Conservation (phyloP, 306 rosid species). For the Fragaria iinumae region DNA sequence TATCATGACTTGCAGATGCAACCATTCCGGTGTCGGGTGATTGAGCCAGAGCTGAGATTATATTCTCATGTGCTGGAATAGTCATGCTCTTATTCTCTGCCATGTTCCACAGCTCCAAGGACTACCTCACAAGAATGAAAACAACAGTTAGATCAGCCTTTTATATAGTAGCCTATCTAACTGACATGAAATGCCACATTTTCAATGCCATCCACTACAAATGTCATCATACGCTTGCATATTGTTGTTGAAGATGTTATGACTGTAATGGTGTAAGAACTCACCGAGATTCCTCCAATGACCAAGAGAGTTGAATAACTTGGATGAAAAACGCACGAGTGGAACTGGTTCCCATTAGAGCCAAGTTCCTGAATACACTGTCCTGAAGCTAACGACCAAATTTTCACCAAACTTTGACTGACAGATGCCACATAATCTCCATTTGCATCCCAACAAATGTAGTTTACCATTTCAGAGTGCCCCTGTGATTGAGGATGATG, state of each 20-base stretch:
- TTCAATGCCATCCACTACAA: neutral
- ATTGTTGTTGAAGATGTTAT: neutral
- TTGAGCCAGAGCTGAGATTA: constrained; percentile 78
- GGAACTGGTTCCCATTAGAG: constrained; percentile 64
- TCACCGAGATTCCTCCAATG: constrained; percentile 83
- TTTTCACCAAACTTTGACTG: constrained; percentile 67
- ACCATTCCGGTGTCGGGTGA: constrained; percentile 79
- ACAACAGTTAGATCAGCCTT: neutral
- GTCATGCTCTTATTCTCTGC: constrained; percentile 80
- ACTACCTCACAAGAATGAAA: constrained; percentile 38
- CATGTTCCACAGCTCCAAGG: constrained; percentile 89
- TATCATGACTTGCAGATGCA: constrained; percentile 88
- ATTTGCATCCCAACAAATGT: constrained; percentile 71
- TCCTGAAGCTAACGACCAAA: constrained; percentile 72
- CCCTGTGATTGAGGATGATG: constrained; percentile 44
- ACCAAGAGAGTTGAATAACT: constrained; percentile 76
- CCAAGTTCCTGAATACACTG: constrained; percentile 77
- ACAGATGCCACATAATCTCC: constrained; percentile 83
- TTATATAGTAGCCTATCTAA: neutral
- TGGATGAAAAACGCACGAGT: constrained; percentile 90
- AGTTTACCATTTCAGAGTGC: constrained; percentile 58
- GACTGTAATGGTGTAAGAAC: constrained; percentile 15
- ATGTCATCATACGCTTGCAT: neutral
- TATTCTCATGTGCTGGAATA: constrained; percentile 66
- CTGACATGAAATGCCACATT: neutral